Evolutionary conservation across 208 protist species (phyloP).

Genomic region (Leishmania gerbilli): DNA sequence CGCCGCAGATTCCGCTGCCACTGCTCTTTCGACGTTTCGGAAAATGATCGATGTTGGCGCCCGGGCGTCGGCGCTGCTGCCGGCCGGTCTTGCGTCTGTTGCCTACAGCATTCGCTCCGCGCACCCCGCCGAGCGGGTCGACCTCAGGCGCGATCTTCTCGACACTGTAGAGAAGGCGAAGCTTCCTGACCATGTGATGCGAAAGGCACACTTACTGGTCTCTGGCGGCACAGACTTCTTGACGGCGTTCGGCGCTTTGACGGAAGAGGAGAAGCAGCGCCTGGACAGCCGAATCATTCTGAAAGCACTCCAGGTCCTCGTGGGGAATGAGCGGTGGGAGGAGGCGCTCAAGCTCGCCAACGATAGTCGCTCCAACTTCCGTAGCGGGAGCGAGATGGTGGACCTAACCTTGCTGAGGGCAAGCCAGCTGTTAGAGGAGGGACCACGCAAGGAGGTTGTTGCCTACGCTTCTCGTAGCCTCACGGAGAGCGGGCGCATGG

Average conservation of each 20-base stretch:
- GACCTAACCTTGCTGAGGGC: slow-evolving; percentile 46
- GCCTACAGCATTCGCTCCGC: slow-evolving; percentile 20
- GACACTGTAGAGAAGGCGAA: slow-evolving; percentile 28
- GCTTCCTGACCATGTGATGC: slow-evolving; percentile 25
- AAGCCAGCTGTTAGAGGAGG: slow-evolving; percentile 32
- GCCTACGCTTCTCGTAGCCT: slow-evolving; percentile 49
- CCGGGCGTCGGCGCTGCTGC: slow-evolving; percentile 21
- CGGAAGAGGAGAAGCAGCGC: slow-evolving; percentile 17
- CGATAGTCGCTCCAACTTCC: slow-evolving; percentile 38
- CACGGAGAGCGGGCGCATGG: slow-evolving; percentile 39
- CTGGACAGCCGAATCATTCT: slow-evolving; percentile 34
- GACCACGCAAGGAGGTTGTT: slow-evolving; percentile 38
- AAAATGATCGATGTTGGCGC: slow-evolving; percentile 31
- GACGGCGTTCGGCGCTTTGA: slow-evolving; percentile 28
- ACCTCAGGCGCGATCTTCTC: slow-evolving; percentile 19
- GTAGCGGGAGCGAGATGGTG: slow-evolving; percentile 43
- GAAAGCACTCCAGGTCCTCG: slow-evolving; percentile 35
- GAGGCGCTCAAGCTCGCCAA: slow-evolving; percentile 65
- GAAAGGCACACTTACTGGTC: slow-evolving; percentile 30
- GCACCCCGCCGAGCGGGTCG: slow-evolving; percentile 13
- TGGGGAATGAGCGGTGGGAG: slow-evolving; percentile 50
- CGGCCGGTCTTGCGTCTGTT: slow-evolving; percentile 23
- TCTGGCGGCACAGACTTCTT: slow-evolving; percentile 33
- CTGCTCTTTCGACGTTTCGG: slow-evolving; percentile 18
- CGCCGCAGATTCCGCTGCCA: slow-evolving; percentile 16